A percentile compares a stretch with the other conserved stretches of the same genome.
Conservation (phyloP, 2,329 filamentous ascomycete genomes). For the Ceratocystis albifundus region DNA sequence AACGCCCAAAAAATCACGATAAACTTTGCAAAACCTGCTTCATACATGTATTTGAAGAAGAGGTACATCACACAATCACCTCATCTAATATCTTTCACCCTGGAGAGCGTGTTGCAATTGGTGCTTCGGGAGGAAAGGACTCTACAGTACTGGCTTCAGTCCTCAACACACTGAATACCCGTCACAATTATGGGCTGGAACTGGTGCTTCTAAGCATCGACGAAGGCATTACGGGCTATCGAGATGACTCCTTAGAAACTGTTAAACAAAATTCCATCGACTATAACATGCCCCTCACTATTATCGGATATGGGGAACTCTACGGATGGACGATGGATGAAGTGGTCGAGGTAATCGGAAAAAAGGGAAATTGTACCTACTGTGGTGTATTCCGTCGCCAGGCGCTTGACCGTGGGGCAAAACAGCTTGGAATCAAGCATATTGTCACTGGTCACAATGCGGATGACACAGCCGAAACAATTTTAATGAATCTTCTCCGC, state of each 20-base stretch:
- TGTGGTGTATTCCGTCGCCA: slow-evolving; percentile 93
- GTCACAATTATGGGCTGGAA: slow-evolving; percentile 74
- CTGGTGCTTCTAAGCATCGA: slow-evolving; percentile 84
- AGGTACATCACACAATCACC: slow-evolving; percentile 85
- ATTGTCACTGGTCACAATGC: slow-evolving; percentile 97
- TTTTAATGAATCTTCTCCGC: slow-evolving; percentile 90
- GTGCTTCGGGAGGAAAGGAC: slow-evolving; percentile 93
- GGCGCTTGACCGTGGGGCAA: slow-evolving; percentile 83
- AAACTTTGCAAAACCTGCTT: slow-evolving; percentile 90
- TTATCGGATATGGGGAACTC: slow-evolving; percentile 83
- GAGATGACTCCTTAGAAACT: slow-evolving; percentile 90
- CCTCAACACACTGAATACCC: slow-evolving; percentile 84
- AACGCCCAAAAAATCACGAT: slow-evolving; percentile 86
- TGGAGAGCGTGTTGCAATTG: slow-evolving; percentile 84
- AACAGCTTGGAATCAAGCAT: slow-evolving; percentile 75
- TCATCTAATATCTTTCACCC: slow-evolving; percentile 67
- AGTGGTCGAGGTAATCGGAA: slow-evolving; percentile 88
- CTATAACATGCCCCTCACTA: slow-evolving; percentile 83
- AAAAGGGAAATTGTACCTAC: slow-evolving; percentile 98
- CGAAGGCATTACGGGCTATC: slow-evolving; percentile 92
- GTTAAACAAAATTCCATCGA: slow-evolving; percentile 88
- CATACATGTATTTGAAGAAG: slow-evolving; percentile 73
- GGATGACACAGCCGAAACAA: slow-evolving; percentile 92
- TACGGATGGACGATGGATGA: slow-evolving; percentile 99
- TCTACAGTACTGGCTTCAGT: slow-evolving; percentile 92